Conservation (phyloP, 169 alveolate genomes). For the Cryptosporidium ubiquitum region DNA sequence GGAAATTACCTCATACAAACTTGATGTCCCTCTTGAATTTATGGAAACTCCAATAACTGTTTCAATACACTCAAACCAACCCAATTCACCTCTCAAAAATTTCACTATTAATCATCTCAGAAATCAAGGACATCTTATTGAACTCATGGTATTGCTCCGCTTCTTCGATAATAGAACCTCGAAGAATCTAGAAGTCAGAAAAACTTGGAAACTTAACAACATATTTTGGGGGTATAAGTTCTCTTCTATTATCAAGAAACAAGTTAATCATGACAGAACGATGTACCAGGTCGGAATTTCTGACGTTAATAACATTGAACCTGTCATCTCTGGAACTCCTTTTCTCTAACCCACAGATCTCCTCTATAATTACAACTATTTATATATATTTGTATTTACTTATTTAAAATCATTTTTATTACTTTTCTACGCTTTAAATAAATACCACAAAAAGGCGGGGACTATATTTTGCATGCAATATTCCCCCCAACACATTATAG, state of each 20-base stretch:
- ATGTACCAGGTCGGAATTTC: constrained; percentile 70
- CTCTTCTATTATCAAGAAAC: constrained; percentile 59
- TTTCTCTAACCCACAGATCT: not conserved
- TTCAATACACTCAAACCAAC: constrained; percentile 74
- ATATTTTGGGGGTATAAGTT: constrained; percentile 66
- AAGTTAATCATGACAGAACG: constrained; percentile 1
- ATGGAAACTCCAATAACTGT: constrained; percentile 79
- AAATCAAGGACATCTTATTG: constrained; percentile 76
- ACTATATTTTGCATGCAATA: not conserved
- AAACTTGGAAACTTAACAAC: constrained; percentile 72
- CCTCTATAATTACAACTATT: not conserved
- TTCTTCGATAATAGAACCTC: constrained; percentile 79
- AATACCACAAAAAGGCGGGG: not conserved
- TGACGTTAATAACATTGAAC: constrained; percentile 59
- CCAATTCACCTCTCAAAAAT: constrained; percentile 75
- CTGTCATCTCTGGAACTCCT: constrained; percentile 31
- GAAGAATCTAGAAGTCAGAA: constrained; percentile 78
- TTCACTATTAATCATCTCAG: constrained; percentile 74
- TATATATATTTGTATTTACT: not conserved
- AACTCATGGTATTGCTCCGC: constrained; percentile 76
- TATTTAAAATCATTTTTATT: not conserved
- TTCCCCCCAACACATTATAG: not conserved
- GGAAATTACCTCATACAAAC: constrained; percentile 72
- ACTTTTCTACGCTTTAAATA: not conserved
- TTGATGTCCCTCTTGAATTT: constrained; percentile 80